Evolutionary conservation across 805 yeast species (phyloP).

Genomic region (Saccharomycopsis sp.): DNA sequence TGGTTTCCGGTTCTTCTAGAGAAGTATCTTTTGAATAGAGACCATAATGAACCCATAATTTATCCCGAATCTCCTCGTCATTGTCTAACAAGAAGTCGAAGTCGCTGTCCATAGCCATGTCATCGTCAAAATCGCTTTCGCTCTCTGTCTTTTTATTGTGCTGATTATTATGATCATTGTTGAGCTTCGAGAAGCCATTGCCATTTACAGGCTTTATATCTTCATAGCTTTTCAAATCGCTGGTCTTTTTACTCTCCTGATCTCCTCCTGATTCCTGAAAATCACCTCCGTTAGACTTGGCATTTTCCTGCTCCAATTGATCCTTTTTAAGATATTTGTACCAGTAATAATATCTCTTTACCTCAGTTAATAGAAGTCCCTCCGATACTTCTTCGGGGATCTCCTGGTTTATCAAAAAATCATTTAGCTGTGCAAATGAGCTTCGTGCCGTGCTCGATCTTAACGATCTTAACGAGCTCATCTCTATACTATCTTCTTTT

Average conservation of each 20-base stretch:
- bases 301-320: neutral
- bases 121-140: neutral
- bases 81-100: neutral
- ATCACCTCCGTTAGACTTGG: neutral
- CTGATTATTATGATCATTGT: too few relatives aligned
- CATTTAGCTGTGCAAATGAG: constrained; percentile 16
- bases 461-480: constrained; percentile 9
- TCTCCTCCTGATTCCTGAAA: too few relatives aligned
- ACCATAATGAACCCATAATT: neutral
- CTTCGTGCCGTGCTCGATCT: constrained; percentile 13
- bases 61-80: neutral
- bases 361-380: constrained; percentile 10
- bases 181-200: too few relatives aligned
- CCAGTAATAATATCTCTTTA: constrained; percentile 18
- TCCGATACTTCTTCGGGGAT: constrained; percentile 8
- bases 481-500: too few relatives aligned
- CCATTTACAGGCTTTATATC: too few relatives aligned
- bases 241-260: too few relatives aligned
- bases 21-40: neutral
- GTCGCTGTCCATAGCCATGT: neutral
- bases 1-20: neutral
- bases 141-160: too few relatives aligned
- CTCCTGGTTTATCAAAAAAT: constrained; percentile 11
- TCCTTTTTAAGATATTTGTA: neutral
- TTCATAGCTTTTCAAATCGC: too few relatives aligned